phyloP scores from a whole-genome alignment of 2,329 filamentous ascomycete genomes.

The Venturia oleaginea region DNA sequence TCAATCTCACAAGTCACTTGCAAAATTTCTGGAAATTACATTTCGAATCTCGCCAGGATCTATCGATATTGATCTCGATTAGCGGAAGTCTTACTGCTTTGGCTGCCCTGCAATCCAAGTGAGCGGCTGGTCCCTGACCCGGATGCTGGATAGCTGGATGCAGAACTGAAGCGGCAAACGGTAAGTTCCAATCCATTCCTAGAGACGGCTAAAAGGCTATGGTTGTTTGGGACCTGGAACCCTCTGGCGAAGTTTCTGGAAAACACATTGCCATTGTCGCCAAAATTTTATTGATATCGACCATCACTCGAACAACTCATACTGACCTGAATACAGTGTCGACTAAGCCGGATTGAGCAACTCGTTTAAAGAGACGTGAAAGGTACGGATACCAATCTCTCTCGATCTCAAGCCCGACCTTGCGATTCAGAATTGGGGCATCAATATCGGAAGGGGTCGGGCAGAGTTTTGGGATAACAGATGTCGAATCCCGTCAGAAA shows the following conservation, averaged over 20 bases:
- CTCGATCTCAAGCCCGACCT: too few species aligned
- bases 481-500: not conserved
- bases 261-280: not conserved
- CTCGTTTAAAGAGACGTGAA: not conserved
- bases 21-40: not conserved
- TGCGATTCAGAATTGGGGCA: too few species aligned
- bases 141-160: not conserved
- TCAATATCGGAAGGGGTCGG: not conserved
- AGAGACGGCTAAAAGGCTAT: too few species aligned
- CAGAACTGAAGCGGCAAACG: not conserved
- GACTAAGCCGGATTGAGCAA: not conserved
- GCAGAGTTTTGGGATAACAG: too few species aligned
- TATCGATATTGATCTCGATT: not conserved
- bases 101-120: not conserved
- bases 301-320: not conserved
- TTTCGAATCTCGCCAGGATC: not conserved
- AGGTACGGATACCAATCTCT: not conserved
- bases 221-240: too few species aligned
- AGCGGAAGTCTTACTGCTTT: not conserved
- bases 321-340: not conserved
- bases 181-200: not conserved
- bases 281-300: not conserved
- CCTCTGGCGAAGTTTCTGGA: not conserved
- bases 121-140: not conserved
- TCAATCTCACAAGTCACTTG: not conserved